A percentile compares a stretch with the other conserved stretches of the same genome.
These are phyloP conservation scores for Saccharomyces jurei DNA, from an alignment of 805 yeast species.

Conservation along the genomic window DNA sequence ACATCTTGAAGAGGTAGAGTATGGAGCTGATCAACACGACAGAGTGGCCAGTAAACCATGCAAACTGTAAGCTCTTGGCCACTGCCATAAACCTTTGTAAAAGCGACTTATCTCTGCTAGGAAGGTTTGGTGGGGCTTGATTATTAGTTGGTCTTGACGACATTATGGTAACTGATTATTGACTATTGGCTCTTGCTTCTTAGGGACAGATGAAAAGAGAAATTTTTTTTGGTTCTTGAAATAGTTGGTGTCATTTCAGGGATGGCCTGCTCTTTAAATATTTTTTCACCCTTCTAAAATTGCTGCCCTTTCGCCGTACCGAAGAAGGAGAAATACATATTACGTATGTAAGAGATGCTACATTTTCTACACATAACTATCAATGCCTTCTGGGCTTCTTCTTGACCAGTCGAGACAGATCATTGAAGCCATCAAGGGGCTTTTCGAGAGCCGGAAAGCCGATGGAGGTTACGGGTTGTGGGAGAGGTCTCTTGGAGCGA, in stretches of 20 bases:
- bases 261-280: not conserved
- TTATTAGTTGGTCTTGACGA: not conserved
- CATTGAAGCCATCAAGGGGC: conserved; percentile 40
- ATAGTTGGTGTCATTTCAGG: not conserved
- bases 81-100: conserved; percentile 11
- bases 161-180: not conserved
- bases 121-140: not conserved
- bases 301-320: not conserved
- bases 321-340: not conserved
- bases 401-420: conserved; percentile 54
- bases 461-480: not conserved
- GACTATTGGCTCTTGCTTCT: not conserved
- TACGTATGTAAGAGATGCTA: not conserved
- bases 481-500: not conserved
- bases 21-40: conserved; percentile 35
- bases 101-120: not conserved
- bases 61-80: conserved; percentile 51
- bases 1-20: conserved; percentile 29
- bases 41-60: conserved; percentile 67
- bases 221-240: not conserved
- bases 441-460: not conserved
- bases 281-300: not conserved
- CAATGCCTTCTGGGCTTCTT: conserved; percentile 33
- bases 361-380: not conserved
- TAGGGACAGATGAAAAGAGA: not conserved